Conservation (phyloP, 305 asterid genomes). For the Andrographis paniculata region DNA sequence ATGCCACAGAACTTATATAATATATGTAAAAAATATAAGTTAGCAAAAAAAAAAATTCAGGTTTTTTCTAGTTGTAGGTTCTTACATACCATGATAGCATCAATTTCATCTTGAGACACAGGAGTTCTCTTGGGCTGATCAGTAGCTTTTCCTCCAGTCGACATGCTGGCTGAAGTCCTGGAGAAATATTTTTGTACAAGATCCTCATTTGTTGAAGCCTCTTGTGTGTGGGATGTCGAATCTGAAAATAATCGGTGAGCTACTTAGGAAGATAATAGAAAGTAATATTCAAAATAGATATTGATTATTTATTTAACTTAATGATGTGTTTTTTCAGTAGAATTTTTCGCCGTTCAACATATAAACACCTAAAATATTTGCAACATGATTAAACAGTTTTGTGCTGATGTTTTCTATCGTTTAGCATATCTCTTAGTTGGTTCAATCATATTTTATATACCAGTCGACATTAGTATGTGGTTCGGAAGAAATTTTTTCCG, state of each 20-base stretch:
- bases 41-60: too few species aligned
- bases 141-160: constrained; percentile 49
- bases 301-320: background rate
- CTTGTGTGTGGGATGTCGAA: constrained; percentile 28
- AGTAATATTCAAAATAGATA: constrained; percentile 6
- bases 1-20: too few species aligned
- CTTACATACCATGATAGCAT: constrained; percentile 42
- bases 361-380: too few species aligned
- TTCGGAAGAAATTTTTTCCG: too few species aligned
- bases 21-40: too few species aligned
- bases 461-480: too few species aligned
- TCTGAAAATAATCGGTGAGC: constrained; percentile 21
- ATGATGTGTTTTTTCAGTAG: background rate
- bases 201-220: constrained; percentile 24
- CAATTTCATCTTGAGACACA: constrained; percentile 47
- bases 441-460: too few species aligned
- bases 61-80: too few species aligned
- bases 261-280: constrained; percentile 2
- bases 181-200: constrained; percentile 28
- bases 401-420: too few species aligned
- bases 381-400: too few species aligned
- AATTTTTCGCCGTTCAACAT: background rate
- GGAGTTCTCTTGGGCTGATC: constrained; percentile 58
- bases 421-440: too few species aligned
- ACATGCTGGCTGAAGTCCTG: constrained; percentile 27